Conservation (phyloP, 345 rosid genomes). For the Hibiscus mutabilis region DNA sequence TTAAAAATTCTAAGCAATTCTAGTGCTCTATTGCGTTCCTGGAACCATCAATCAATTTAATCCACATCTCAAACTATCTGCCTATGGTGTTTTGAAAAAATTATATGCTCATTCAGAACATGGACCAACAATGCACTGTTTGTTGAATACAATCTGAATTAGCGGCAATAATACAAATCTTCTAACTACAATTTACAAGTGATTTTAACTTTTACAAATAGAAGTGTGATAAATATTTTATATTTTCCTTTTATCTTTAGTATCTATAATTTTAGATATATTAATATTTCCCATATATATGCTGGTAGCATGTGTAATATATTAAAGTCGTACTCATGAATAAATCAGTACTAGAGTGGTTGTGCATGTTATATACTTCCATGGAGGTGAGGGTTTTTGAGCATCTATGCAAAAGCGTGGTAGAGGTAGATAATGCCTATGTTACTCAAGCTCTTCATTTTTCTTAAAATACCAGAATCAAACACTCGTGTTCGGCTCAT, state of each 20-base stretch:
- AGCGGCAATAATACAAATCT: neutral
- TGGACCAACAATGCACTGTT: too few relatives aligned
- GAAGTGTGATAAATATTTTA: neutral
- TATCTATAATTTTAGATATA: neutral
- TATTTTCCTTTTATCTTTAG: neutral
- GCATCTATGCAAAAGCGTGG: too few relatives aligned
- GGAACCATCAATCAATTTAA: neutral
- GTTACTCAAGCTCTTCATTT: neutral
- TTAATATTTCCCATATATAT: too few relatives aligned
- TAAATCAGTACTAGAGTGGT: neutral
- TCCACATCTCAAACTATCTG: neutral
- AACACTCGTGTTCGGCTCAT: neutral
- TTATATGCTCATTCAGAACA: neutral
- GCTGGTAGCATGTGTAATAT: too few relatives aligned
- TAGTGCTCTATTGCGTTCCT: neutral
- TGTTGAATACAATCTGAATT: neutral
- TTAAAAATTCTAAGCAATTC: neutral
- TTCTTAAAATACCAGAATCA: neutral
- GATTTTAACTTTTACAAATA: neutral
- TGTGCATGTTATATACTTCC: neutral
- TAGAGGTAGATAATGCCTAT: neutral
- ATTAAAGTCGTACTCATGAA: neutral
- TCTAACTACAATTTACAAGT: neutral
- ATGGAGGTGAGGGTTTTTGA: neutral
- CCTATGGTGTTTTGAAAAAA: neutral